These are phyloP conservation scores for Strobilomyces dryophilus DNA, from an alignment of 768 basidiomycete genomes.

Conservation along the genomic window DNA sequence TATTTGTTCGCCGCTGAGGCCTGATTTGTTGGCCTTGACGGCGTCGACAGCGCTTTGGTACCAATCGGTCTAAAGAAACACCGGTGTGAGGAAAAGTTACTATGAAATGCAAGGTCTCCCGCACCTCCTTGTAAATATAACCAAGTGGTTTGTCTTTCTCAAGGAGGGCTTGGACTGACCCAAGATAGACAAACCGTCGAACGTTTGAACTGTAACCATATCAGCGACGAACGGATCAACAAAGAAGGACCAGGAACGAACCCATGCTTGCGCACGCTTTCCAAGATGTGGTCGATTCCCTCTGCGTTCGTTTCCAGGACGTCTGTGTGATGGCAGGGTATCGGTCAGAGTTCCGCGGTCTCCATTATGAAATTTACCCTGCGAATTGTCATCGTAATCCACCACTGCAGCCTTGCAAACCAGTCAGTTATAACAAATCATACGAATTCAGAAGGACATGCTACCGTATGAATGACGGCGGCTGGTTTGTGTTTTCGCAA, in stretches of 20 bases:
- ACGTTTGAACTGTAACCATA: not conserved
- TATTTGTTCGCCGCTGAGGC: not conserved
- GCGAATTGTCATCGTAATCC: not conserved
- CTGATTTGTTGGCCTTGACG: not conserved
- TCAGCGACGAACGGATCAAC: not conserved
- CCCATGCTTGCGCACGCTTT: not conserved
- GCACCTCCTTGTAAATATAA: not conserved
- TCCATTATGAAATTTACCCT: not conserved
- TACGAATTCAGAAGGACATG: not conserved
- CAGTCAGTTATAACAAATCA: not conserved
- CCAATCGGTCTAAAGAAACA: not conserved
- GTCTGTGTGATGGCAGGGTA: not conserved
- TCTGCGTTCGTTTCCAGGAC: not conserved
- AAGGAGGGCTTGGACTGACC: not conserved
- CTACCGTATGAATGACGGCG: not conserved
- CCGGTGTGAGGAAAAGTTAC: not conserved
- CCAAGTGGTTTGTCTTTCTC: not conserved
- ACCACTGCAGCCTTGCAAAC: not conserved
- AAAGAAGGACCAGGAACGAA: not conserved
- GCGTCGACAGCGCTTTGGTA: not conserved
- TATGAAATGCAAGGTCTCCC: not conserved
- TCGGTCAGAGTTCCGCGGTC: not conserved
- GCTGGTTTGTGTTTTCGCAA: not conserved
- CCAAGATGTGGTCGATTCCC: not conserved
- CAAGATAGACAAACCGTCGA: not conserved